phyloP scores from a whole-genome alignment of 1,284 basidiomycete genomes.

The Volvariella volvacea region DNA sequence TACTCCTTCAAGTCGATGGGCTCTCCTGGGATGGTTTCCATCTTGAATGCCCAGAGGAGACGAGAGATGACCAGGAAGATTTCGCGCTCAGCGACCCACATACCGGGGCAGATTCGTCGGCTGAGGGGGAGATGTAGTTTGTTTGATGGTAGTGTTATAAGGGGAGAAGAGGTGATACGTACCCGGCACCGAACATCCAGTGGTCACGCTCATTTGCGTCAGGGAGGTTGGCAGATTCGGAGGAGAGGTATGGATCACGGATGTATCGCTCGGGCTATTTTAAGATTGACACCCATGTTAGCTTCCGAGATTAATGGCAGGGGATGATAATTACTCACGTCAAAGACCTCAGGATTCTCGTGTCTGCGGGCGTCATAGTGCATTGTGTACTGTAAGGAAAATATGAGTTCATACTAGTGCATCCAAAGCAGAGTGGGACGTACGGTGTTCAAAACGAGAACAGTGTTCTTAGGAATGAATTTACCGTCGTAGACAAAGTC shows the following conservation, averaged over 20 bases:
- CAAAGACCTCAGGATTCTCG: too few species aligned
- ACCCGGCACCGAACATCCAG: conserved; percentile 32
- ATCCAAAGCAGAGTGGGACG: too few species aligned
- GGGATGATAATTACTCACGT: too few species aligned
- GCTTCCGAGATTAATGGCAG: too few species aligned
- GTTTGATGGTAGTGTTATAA: too few species aligned
- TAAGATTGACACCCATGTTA: too few species aligned
- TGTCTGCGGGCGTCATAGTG: too few species aligned
- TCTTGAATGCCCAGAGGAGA: conserved; percentile 24
- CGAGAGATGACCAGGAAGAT: conserved; percentile 25
- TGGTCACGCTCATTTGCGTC: conserved; percentile 36
- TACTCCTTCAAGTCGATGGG: conserved; percentile 28
- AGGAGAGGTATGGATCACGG: conserved; percentile 16
- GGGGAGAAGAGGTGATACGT: too few species aligned
- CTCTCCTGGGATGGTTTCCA: conserved; percentile 21
- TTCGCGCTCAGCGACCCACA: conserved; percentile 25
- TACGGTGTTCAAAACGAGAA: conserved; percentile 28
- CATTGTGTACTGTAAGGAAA: too few species aligned
- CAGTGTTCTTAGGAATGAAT: conserved; percentile 32
- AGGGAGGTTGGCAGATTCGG: conserved; percentile 29
- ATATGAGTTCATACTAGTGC: too few species aligned
- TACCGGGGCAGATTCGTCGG: conserved; percentile 24
- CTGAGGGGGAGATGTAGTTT: too few species aligned
- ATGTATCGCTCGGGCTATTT: conserved; percentile 28
- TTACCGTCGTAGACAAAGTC: conserved; percentile 33